Evolutionary conservation across 1,139 yeast genomes (phyloP).

Genomic region (Zygoascus hellenicus): DNA sequence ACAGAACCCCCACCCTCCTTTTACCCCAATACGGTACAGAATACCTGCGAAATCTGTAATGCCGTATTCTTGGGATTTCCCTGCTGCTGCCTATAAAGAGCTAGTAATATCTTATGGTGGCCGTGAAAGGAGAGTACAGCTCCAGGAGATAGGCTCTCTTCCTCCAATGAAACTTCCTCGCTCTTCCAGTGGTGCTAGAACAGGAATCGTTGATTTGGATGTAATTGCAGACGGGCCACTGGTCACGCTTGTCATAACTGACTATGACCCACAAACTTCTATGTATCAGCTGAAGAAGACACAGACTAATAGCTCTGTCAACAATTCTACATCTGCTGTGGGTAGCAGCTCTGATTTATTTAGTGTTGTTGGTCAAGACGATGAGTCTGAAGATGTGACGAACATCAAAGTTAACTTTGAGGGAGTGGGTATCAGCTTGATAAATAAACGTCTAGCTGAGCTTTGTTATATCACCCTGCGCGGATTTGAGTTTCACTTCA

Average conservation of each 20-base stretch:
- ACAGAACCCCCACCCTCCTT: slow-evolving; percentile 29
- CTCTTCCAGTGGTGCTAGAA: slow-evolving; percentile 31
- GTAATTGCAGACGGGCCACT: slow-evolving; percentile 97
- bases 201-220: slow-evolving; percentile 64
- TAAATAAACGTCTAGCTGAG: slow-evolving; percentile 68
- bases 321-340: slow-evolving; percentile 11
- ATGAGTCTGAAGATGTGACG: slow-evolving; percentile 42
- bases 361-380: slow-evolving; percentile 63
- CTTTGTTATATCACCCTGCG: slow-evolving; percentile 73
- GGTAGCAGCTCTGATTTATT: slow-evolving; percentile 41
- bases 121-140: slow-evolving; percentile 68
- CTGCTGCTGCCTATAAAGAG: slow-evolving; percentile 83
- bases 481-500: slow-evolving; percentile 76
- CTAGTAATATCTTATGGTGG: slow-evolving; percentile 63
- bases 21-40: slow-evolving; percentile 54
- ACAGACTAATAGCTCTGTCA: slow-evolving; percentile 8
- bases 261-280: slow-evolving; percentile 73
- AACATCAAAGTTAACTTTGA: slow-evolving; percentile 62
- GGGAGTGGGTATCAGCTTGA: slow-evolving; percentile 84
- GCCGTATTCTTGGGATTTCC: slow-evolving; percentile 99
- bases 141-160: slow-evolving; percentile 88
- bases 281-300: slow-evolving; percentile 47
- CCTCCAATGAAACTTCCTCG: slow-evolving; percentile 74
- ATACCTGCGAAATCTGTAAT: slow-evolving; percentile 88
- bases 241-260: slow-evolving; percentile 77